Percentiles rank a stretch among this genome's conserved stretches.
These are phyloP conservation scores for Globisporangium cylindrosporum DNA, from an alignment of 352 stramenopile genomes.

Conservation along the genomic window DNA sequence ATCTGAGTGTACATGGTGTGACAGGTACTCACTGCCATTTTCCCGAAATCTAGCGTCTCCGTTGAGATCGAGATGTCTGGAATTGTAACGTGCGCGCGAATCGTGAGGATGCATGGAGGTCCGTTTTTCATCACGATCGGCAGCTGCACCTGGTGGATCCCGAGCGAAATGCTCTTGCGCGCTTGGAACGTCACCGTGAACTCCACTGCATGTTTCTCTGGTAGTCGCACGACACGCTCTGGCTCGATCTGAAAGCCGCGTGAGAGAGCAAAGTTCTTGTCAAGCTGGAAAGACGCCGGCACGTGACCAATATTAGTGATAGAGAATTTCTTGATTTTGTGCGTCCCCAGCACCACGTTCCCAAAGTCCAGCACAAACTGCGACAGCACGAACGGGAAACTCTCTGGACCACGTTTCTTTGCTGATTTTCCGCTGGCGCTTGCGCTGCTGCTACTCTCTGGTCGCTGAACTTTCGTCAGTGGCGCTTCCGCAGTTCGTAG, in stretches of 20 bases:
- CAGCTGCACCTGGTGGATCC: constrained; percentile 74
- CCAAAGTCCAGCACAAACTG: constrained; percentile 94
- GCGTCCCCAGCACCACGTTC: constrained; percentile 90
- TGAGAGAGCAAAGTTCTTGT: constrained; percentile 89
- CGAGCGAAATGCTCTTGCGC: constrained; percentile 81
- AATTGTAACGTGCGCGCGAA: constrained; percentile 89
- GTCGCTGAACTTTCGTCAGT: neutral
- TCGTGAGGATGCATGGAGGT: constrained; percentile 77
- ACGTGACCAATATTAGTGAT: constrained; percentile 90
- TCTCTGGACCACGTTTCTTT: constrained; percentile 32
- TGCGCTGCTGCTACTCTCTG: constrained; percentile 6
- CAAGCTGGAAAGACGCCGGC: constrained; percentile 86
- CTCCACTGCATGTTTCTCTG: constrained; percentile 85
- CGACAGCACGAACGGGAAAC: constrained; percentile 80
- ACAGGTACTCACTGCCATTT: constrained; percentile 83
- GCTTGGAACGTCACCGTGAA: constrained; percentile 92
- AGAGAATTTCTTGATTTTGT: constrained; percentile 91
- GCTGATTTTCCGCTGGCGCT: constrained; percentile 13
- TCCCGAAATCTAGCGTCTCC: constrained; percentile 89
- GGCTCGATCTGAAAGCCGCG: constrained; percentile 92
- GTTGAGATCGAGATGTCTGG: constrained; percentile 85
- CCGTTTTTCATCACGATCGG: constrained; percentile 90
- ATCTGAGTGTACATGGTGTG: constrained; percentile 90
- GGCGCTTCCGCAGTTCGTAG: neutral
- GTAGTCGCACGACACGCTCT: constrained; percentile 90